Percentiles rank a stretch among this genome's conserved stretches.
These are phyloP conservation scores for Westerdykella ornata DNA, from an alignment of 2,329 filamentous ascomycete species.

Conservation along the genomic window DNA sequence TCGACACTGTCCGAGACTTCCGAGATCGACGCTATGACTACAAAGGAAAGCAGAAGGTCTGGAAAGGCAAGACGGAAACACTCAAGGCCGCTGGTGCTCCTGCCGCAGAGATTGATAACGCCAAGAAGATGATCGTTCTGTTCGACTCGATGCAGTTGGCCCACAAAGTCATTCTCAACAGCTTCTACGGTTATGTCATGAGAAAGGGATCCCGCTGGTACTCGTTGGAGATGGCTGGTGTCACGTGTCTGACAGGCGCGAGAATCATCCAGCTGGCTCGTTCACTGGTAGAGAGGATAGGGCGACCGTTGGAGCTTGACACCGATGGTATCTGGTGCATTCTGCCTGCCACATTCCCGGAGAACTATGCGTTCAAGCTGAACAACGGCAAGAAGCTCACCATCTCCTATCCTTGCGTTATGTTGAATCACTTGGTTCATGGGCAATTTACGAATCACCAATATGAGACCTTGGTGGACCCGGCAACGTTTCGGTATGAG, in stretches of 20 bases:
- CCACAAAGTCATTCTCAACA: slow-evolving; percentile 98
- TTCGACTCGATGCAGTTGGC: slow-evolving; percentile 95
- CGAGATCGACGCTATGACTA: slow-evolving; percentile 97
- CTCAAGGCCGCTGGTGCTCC: slow-evolving; percentile 77
- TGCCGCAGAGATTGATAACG: slow-evolving; percentile 73
- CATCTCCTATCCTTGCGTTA: slow-evolving; percentile 98
- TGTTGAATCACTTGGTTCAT: slow-evolving; percentile 97
- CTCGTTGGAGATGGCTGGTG: slow-evolving; percentile 98
- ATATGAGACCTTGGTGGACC: slow-evolving; percentile 83
- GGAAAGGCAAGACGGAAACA: slow-evolving; percentile 91
- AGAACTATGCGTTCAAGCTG: slow-evolving; percentile 90
- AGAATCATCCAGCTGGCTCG: slow-evolving; percentile 95
- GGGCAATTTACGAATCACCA: slow-evolving; percentile 94
- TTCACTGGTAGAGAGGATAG: slow-evolving; percentile 86
- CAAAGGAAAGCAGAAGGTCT: slow-evolving; percentile 95
- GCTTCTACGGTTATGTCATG: slow-evolving; percentile 99
- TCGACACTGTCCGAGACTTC: slow-evolving; percentile 92
- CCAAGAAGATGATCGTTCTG: slow-evolving; percentile 97
- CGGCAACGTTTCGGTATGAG: slow-evolving; percentile 77
- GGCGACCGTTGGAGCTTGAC: slow-evolving; percentile 86
- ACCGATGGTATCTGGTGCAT: slow-evolving; percentile 99
- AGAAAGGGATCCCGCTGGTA: slow-evolving; percentile 98
- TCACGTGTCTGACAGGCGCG: slow-evolving; percentile 93
- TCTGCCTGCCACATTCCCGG: slow-evolving; percentile 88
- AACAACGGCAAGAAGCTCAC: slow-evolving; percentile 93